Percentiles rank a stretch among this genome's conserved stretches.
Conservation (phyloP, 2,329 filamentous ascomycete species). For the Penicillium paneum region DNA sequence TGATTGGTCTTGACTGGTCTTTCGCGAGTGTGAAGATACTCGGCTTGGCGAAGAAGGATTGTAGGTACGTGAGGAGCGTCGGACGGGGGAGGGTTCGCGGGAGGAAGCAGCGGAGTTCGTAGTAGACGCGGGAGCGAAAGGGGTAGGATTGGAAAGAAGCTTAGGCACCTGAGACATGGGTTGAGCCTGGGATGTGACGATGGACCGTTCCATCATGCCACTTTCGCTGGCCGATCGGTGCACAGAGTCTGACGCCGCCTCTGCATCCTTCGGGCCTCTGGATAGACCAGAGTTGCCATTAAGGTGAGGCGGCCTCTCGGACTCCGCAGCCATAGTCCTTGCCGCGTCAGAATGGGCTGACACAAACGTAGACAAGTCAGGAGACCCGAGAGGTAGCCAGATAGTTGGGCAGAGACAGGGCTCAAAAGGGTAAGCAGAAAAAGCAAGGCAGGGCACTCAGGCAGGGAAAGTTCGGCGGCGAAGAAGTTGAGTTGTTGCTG, state of each 20-base stretch:
- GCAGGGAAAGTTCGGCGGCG: conserved; percentile 19
- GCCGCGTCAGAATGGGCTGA: conserved; percentile 29
- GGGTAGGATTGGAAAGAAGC: conserved; percentile 26
- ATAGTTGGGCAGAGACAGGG: conserved; percentile 25
- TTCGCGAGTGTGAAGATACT: conserved; percentile 56
- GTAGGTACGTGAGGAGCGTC: conserved; percentile 29
- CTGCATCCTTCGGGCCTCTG: conserved; percentile 28
- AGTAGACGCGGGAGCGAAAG: conserved; percentile 37
- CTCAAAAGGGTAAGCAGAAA: conserved; percentile 20
- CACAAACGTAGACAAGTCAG: conserved; percentile 34
- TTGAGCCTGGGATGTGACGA: conserved; percentile 27
- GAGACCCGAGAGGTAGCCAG: conserved; percentile 35
- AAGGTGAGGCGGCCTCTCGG: conserved; percentile 37
- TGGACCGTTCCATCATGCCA: conserved; percentile 31
- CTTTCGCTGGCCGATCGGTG: conserved; percentile 29
- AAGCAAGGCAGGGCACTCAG: conserved; percentile 20
- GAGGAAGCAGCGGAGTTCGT: conserved; percentile 48
- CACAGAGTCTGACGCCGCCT: conserved; percentile 24
- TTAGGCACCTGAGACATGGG: conserved; percentile 35
- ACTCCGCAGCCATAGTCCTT: conserved; percentile 35
- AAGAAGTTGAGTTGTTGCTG: conserved; percentile 18
- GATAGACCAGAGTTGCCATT: conserved; percentile 31
- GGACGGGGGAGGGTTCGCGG: conserved; percentile 49
- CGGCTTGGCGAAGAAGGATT: conserved; percentile 34
- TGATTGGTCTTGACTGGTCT: conserved; percentile 61